phyloP scores from a whole-genome alignment of 352 stramenopile species.

The Hyaloperonospora brassicae region DNA sequence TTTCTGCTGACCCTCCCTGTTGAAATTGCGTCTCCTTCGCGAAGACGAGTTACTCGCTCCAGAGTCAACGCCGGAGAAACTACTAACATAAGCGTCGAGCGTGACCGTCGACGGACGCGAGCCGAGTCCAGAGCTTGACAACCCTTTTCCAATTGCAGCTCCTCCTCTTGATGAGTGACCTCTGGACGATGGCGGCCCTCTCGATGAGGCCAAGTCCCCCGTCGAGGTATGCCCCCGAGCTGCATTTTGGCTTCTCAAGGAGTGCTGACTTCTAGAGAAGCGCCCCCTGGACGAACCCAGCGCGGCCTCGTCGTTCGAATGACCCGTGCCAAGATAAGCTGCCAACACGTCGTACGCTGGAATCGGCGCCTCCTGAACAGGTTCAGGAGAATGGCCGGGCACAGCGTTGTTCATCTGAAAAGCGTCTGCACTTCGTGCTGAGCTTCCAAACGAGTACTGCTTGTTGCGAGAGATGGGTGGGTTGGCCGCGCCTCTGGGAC shows the following conservation, averaged over 20 bases:
- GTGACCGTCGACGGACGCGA: conserved; percentile 23
- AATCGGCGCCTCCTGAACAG: conserved; percentile 12
- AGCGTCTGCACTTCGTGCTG: conserved; percentile 5
- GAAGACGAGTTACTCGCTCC: conserved; percentile 13
- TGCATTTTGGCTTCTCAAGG: conserved; percentile 7
- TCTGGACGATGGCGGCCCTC: conserved; percentile 22
- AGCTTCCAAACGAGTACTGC: conserved; percentile 30
- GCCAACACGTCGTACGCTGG: conserved; percentile 36
- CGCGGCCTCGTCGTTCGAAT: conserved; percentile 17
- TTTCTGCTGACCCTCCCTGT: conserved; percentile 30
- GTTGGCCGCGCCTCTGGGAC: conserved; percentile 14
- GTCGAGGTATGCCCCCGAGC: conserved; percentile 14
- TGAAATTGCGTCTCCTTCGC: conserved; percentile 30
- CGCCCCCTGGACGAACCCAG: conserved; percentile 2
- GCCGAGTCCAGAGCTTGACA: conserved; percentile 13
- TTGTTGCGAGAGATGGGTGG: conserved; percentile 28
- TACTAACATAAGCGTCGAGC: conserved; percentile 21
- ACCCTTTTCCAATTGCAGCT: conserved; percentile 8
- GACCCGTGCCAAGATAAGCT: conserved; percentile 31
- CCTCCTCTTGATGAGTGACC: conserved; percentile 14
- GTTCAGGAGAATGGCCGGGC: conserved; percentile 11
- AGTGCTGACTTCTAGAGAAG: conserved; percentile 11
- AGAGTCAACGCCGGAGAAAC: conserved; percentile 20
- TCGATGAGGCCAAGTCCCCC: conserved; percentile 10
- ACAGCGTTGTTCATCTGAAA: conserved; percentile 18